Base-by-base conservation (phyloP, 1,139 yeast genomes). In the Suhomyces bribrorum region DNA sequence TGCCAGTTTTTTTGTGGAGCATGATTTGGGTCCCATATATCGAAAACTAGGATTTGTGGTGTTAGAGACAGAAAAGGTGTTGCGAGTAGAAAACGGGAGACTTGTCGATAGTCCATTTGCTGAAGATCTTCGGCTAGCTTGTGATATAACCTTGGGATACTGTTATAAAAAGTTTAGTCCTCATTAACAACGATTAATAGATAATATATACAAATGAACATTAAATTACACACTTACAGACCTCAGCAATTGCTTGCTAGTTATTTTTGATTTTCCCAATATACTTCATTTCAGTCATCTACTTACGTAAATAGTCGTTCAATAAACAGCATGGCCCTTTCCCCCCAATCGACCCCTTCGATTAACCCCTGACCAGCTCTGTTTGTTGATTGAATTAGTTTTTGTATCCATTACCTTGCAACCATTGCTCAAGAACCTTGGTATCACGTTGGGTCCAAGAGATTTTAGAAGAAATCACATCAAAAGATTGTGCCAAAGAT, bases 401-500 rank as follows among this genome's bases (percentile, higher is more conserved):
- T 44, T 44, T 50, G 55, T 72, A 75, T 20, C 74, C 77, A 45
- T 79, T 71, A 7, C 62, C 59, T 34, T 58, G 48, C 52, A 81
- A 71, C 81, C 84, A 87, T 26, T 66, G 57, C 37, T 65, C 53
- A 40, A 87, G 79, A 26, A 67, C 72, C 14, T 64, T 66, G 34
- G 71, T 62, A 53, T 85, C 94, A 51, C 90, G 80, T 43, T 69
- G 58, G 37, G 82, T 72, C 92, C 90, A 85, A 41, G 72, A 64
- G 42, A 79, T 72, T 59, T 81, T 79, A 37, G 88, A 65, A 32
- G 75, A 68, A 45, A 86, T 73, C 34, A 77, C 66, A 61, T 87
- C 96, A 52, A 83, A 69, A 13, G 86, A 66, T 65, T 82, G 89
- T 12, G 83, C 85, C 56, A 86, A 73, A 43, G 81, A 74, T 69